These are phyloP conservation scores for Penicillium salamii DNA, from an alignment of 495 filamentous ascomycete species.

Conservation along the genomic window DNA sequence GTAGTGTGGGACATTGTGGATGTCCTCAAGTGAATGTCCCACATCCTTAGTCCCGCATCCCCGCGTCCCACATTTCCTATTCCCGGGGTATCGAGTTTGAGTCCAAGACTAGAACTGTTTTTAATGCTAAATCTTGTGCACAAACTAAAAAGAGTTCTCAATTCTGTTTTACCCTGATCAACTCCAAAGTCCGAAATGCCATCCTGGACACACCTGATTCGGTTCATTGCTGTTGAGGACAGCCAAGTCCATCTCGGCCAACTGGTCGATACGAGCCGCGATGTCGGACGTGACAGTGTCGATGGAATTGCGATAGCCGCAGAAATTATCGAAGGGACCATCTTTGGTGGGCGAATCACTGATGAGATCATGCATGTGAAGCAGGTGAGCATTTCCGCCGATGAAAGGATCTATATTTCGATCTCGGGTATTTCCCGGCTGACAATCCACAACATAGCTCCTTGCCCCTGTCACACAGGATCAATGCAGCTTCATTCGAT, in stretches of 20 bases:
- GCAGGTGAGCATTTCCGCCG: conserved; percentile 8
- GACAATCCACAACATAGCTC: conserved; percentile 11
- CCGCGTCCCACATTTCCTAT: too few relatives aligned
- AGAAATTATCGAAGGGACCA: conserved; percentile 32
- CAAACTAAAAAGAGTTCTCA: too few relatives aligned
- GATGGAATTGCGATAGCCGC: conserved; percentile 33
- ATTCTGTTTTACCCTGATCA: not conserved
- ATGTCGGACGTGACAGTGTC: conserved; percentile 34
- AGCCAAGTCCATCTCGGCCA: conserved; percentile 39
- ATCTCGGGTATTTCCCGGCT: not conserved
- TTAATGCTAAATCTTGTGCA: too few relatives aligned
- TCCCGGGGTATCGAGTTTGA: too few relatives aligned
- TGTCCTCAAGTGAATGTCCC: too few relatives aligned
- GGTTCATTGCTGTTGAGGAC: conserved; percentile 47
- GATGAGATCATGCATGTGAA: conserved; percentile 32
- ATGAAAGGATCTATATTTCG: too few relatives aligned
- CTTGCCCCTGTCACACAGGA: conserved; percentile 32
- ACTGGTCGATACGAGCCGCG: conserved; percentile 30
- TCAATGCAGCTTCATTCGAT: conserved; percentile 38
- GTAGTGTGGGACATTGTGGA: too few relatives aligned
- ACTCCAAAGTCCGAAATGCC: conserved; percentile 23
- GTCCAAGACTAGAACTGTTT: too few relatives aligned
- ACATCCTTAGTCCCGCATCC: too few relatives aligned
- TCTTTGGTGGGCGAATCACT: conserved; percentile 38
- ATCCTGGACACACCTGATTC: conserved; percentile 43